Conservation (phyloP, 2,329 filamentous ascomycete genomes). For the Fusarium kyushuense region DNA sequence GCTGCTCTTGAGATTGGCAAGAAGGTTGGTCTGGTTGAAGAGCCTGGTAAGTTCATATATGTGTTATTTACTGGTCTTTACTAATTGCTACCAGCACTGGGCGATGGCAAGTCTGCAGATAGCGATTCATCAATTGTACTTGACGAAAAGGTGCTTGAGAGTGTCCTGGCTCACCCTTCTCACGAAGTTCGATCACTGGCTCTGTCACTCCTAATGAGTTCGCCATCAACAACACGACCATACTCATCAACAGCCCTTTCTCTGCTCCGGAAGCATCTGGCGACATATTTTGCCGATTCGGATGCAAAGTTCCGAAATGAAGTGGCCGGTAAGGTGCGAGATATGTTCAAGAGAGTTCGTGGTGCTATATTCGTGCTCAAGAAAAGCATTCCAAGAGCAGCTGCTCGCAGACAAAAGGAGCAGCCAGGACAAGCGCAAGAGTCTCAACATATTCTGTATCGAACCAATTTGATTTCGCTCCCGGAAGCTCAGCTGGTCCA, state of each 20-base stretch:
- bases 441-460: constrained; percentile 52
- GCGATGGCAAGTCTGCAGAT: constrained; percentile 29
- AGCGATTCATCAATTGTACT: constrained; percentile 51
- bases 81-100: too few relatives aligned
- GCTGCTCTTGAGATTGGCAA: constrained; percentile 78
- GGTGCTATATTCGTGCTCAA: constrained; percentile 71
- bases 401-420: constrained; percentile 53
- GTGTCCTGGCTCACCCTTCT: constrained; percentile 67
- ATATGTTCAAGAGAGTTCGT: constrained; percentile 80
- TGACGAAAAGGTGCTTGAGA: constrained; percentile 61
- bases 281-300: constrained; percentile 81
- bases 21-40: constrained; percentile 75
- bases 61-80: too few relatives aligned
- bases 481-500: constrained; percentile 54
- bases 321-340: constrained; percentile 78
- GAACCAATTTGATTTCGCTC: constrained; percentile 56
- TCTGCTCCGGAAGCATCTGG: constrained; percentile 73
- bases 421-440: constrained; percentile 26
- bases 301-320: constrained; percentile 90
- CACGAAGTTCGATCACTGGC: constrained; percentile 80
- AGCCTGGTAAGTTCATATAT: too few relatives aligned
- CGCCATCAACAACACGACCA: constrained; percentile 78
- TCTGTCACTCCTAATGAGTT: constrained; percentile 82
- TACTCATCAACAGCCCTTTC: constrained; percentile 72
- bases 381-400: constrained; percentile 56